Percentiles rank a stretch among this genome's conserved stretches.
phyloP scores from a whole-genome alignment of 2,329 filamentous ascomycete genomes.

The Parastagonospora avenae region DNA sequence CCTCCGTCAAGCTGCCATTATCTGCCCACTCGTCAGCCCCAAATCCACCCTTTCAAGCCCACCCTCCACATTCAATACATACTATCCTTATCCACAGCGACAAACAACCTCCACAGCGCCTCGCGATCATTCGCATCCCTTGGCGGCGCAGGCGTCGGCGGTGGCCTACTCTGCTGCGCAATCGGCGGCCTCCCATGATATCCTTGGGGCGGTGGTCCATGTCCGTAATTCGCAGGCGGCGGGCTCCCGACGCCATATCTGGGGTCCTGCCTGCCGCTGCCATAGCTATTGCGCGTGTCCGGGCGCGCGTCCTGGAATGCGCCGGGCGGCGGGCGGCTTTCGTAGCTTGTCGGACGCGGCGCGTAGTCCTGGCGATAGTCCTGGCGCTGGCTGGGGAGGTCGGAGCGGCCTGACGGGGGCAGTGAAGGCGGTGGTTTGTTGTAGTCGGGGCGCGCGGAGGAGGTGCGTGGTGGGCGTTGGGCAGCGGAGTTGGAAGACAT shows the following conservation, averaged over 20 bases:
- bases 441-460: conserved; percentile 46
- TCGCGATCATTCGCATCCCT: conserved; percentile 69
- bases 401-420: conserved; percentile 27
- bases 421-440: conserved; percentile 52
- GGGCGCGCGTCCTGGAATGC: conserved; percentile 45
- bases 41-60: neutral
- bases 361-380: conserved; percentile 43
- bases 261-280: conserved; percentile 19
- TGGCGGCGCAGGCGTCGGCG: conserved; percentile 55
- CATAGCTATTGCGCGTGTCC: conserved; percentile 31
- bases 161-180: conserved; percentile 50
- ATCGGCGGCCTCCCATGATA: conserved; percentile 68
- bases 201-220: conserved; percentile 62
- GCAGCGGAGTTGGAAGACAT: conserved; percentile 30
- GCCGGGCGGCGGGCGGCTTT: conserved; percentile 43
- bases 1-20: conserved; percentile 81
- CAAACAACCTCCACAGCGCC: conserved; percentile 80
- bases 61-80: conserved; percentile 25
- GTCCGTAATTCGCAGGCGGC: conserved; percentile 57
- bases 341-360: conserved; percentile 30
- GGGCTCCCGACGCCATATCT: conserved; percentile 52
- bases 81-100: conserved; percentile 87
- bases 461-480: conserved; percentile 41
- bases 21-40: conserved; percentile 50
- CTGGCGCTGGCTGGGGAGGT: conserved; percentile 3